Evolutionary conservation across 768 basidiomycete species (phyloP), one percentile per base, ranked within the genome.

Genomic region (Neoboletus brunneissimus): DNA sequence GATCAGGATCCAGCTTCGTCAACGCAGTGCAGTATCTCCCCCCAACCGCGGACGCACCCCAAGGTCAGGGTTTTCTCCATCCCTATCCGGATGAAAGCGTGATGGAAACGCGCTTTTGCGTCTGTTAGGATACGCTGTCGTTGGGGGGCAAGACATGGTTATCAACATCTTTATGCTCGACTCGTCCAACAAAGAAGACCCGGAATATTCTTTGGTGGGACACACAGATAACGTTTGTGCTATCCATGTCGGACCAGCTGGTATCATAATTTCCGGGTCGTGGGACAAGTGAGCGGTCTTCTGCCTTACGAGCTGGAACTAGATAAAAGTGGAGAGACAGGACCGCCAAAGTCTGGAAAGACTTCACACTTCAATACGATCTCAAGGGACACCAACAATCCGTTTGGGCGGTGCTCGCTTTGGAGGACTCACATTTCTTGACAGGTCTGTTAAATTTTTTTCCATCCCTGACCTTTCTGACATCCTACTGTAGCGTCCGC

Each of bases 301-400:
- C 49, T 37, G 11, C 44, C 40, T 46, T 31, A 25, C n/a, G 34
- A 32, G 25, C 13, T 23, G 11, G 32, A 34, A 49, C 35, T 22
- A n/a, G 40, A 49, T 59, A 11, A 41, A 47, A n/a, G 11, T 42
- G 54, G 38, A 40, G 40, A 50, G 55, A 31, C 66, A 98, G 95
- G 69, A 93, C 96, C 2, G 96, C 94, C 35, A 92, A 93, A 73
- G 88, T 99, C 2, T 98, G 94, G 94, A 86, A 85, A 71, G 79
- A 89, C 64, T 94, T 90, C 71, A 71, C 82, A 55, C 72, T 85
- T 51, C 78, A 77, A 9, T 83, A 89, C 63, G 88, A 89, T 58
- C 80, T 99, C 51, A 82, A 84, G 64, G 92, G 87, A 18, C 96
- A 98, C 67, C 77, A 88, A 53, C 91, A 94, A 71, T 88, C 96